phyloP scores from a whole-genome alignment of 148 eudicot genomes.

The Heliosperma pusillum region DNA sequence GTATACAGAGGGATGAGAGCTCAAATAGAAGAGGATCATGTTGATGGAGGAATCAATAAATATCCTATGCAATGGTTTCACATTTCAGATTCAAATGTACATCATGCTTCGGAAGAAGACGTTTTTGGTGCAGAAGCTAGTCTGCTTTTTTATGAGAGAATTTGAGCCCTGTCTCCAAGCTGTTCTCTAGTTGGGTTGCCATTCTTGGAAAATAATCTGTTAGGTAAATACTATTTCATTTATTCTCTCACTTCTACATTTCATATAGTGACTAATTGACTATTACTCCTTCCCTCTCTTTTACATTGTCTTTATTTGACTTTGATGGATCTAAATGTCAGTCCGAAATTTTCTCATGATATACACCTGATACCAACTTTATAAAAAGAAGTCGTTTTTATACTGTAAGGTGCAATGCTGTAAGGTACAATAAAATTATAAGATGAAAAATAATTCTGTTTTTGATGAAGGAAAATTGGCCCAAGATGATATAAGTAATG shows the following conservation, averaged over 20 bases:
- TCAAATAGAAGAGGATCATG: slow-evolving; percentile 22
- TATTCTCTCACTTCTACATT: neutral
- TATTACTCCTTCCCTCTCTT: neutral
- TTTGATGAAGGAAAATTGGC: neutral
- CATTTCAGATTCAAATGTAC: slow-evolving; percentile 75
- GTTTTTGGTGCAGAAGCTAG: slow-evolving; percentile 80
- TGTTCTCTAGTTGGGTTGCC: neutral
- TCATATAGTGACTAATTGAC: neutral
- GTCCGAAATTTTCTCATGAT: neutral
- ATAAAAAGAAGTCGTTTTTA: no score
- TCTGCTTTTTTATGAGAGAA: slow-evolving; percentile 79
- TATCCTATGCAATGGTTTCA: slow-evolving; percentile 53
- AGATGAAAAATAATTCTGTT: neutral
- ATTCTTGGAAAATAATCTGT: neutral
- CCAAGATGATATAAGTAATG: neutral
- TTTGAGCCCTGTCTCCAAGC: slow-evolving; percentile 17
- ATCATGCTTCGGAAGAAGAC: slow-evolving; percentile 53
- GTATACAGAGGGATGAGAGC: slow-evolving; percentile 63
- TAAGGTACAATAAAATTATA: neutral
- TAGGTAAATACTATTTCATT: neutral
- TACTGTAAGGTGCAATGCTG: neutral
- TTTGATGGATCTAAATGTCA: neutral
- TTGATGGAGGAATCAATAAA: slow-evolving; percentile 15
- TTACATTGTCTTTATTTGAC: neutral
- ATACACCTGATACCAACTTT: neutral